Percentiles rank a stretch among this genome's conserved stretches.
These are phyloP conservation scores for Candida sp. DNA, from an alignment of 1,139 yeast genomes.

Conservation along the genomic window DNA sequence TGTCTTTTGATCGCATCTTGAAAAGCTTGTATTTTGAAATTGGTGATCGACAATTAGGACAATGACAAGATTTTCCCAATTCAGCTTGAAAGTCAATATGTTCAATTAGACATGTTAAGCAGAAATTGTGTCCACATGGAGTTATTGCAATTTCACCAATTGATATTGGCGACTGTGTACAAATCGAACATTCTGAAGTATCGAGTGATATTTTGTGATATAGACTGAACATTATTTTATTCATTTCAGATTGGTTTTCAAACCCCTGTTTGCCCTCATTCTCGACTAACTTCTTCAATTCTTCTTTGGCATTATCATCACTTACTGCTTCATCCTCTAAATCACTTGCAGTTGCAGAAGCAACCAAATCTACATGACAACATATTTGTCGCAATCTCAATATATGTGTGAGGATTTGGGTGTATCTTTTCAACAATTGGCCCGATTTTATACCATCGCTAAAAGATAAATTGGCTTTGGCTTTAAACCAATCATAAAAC, in stretches of 20 bases:
- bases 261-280: conserved; percentile 21
- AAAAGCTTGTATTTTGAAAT: conserved; percentile 44
- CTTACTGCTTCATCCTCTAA: conserved; percentile 28
- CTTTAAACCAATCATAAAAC: conserved; percentile 68
- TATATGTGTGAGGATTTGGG: conserved; percentile 80
- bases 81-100: conserved; percentile 52
- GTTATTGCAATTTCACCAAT: conserved; percentile 60
- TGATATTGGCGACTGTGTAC: conserved; percentile 65
- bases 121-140: conserved; percentile 79
- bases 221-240: conserved; percentile 23
- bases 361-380: conserved; percentile 72
- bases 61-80: conserved; percentile 28
- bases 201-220: conserved; percentile 28
- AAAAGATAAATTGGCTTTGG: conserved; percentile 67
- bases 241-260: conserved; percentile 27
- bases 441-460: conserved; percentile 63
- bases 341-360: conserved; percentile 37
- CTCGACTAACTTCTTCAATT: conserved; percentile 13
- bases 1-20: conserved; percentile 27
- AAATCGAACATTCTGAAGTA: conserved; percentile 79
- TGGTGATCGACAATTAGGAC: conserved; percentile 59
- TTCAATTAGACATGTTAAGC: conserved; percentile 70
- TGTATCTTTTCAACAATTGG: conserved; percentile 66
- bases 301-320: conserved; percentile 12
- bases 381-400: conserved; percentile 84